A percentile compares a stretch with the other conserved stretches of the same genome.
Conservation (phyloP, 2,329 filamentous ascomycete species). For the Xylariaceae sp. region DNA sequence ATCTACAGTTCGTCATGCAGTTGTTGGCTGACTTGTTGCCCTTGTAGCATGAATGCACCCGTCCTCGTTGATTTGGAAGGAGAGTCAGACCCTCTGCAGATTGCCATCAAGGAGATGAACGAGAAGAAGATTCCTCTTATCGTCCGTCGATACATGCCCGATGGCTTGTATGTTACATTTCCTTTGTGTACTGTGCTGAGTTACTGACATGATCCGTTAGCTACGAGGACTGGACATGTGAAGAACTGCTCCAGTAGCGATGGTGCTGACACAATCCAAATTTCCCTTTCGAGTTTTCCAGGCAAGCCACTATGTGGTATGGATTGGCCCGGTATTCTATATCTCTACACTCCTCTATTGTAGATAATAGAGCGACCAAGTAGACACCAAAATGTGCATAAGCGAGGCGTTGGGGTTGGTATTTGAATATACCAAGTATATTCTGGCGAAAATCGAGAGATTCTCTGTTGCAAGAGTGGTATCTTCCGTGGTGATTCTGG, state of each 20-base stretch:
- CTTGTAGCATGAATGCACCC: conserved; percentile 80
- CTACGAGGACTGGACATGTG: conserved; percentile 99
- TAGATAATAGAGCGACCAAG: background rate
- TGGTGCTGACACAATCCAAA: background rate
- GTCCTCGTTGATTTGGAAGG: conserved; percentile 95
- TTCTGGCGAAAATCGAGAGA: too few relatives aligned
- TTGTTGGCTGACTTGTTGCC: conserved; percentile 20
- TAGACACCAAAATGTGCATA: conserved; percentile 20
- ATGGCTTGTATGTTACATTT: conserved; percentile 73
- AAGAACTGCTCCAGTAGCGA: conserved; percentile 71
- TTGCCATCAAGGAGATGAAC: conserved; percentile 93
- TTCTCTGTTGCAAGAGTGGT: too few relatives aligned
- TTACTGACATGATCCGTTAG: conserved; percentile 40
- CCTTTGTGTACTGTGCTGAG: conserved; percentile 7
- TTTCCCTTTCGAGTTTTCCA: background rate
- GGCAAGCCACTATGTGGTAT: background rate
- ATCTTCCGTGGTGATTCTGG: too few relatives aligned
- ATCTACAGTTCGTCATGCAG: background rate
- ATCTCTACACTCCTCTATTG: background rate
- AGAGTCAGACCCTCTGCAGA: conserved; percentile 95
- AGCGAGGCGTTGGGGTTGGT: conserved; percentile 27
- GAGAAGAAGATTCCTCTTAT: conserved; percentile 99
- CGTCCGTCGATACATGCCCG: conserved; percentile 89
- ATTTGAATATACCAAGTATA: conserved; percentile 18
- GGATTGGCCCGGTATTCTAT: background rate